Evolutionary conservation across 306 rosid genomes (phyloP).

Genomic region (Vigna radiata): DNA sequence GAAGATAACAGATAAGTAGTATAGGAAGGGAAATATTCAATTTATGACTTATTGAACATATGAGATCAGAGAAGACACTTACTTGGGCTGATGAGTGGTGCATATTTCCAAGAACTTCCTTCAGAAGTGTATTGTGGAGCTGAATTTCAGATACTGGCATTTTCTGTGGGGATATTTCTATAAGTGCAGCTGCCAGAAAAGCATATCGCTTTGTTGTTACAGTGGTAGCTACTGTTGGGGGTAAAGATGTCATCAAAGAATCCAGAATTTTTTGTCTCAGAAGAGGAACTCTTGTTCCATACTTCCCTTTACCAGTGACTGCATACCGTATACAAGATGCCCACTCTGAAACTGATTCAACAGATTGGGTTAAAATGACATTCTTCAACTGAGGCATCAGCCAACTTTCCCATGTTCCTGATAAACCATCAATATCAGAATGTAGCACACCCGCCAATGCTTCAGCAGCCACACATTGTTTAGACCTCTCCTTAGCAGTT

Average conservation of each 20-base stretch:
- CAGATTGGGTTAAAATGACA: conserved; percentile 82
- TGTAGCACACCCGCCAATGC: conserved; percentile 95
- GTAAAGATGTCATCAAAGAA: conserved; percentile 77
- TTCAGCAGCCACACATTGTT: conserved; percentile 99
- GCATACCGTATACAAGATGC: conserved; percentile 95
- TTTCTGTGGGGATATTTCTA: conserved; percentile 88
- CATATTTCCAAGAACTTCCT: conserved; percentile 89
- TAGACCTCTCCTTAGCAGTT: conserved; percentile 93
- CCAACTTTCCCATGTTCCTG: conserved; percentile 91
- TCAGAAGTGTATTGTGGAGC: conserved; percentile 81
- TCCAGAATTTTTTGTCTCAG: conserved; percentile 90
- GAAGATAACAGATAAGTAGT: conserved; percentile 16
- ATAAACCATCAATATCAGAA: conserved; percentile 88
- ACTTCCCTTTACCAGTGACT: conserved; percentile 95
- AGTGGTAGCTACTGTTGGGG: conserved; percentile 88
- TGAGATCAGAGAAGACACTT: conserved; percentile 51
- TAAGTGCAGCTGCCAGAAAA: conserved; percentile 92
- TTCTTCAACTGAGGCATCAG: conserved; percentile 84
- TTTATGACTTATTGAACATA: conserved; percentile 37
- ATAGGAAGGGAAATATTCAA: conserved; percentile 17
- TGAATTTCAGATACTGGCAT: conserved; percentile 79
- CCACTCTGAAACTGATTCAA: conserved; percentile 98
- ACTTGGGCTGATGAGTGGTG: conserved; percentile 98
- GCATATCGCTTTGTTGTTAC: conserved; percentile 89
- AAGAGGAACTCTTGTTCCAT: conserved; percentile 89